Evolutionary conservation across 108 stramenopile species (phyloP).

Genomic region (Pseudonitzschia multistriata): DNA sequence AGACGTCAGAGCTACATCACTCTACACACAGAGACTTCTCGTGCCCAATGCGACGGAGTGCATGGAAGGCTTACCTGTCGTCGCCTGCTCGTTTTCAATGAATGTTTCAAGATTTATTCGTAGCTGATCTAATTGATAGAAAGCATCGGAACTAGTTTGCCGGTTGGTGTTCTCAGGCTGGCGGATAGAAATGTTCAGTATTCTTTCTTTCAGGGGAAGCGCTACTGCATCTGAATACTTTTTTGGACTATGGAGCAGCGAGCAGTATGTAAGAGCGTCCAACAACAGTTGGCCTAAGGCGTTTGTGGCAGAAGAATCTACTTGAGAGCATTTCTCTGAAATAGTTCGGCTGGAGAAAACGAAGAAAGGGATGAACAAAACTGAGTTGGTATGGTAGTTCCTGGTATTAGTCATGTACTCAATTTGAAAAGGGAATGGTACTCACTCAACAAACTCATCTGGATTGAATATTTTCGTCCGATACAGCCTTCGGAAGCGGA

Average conservation of each 20-base stretch:
- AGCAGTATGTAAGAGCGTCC: slow-evolving; percentile 29
- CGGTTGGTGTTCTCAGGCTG: slow-evolving; percentile 11
- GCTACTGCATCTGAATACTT: slow-evolving; percentile 35
- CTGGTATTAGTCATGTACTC: background rate
- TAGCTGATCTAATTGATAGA: slow-evolving; percentile 22
- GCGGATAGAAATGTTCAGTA: slow-evolving; percentile 30
- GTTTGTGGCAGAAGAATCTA: slow-evolving; percentile 53
- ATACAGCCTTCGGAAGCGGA: slow-evolving; percentile 50
- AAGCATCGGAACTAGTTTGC: slow-evolving; percentile 3
- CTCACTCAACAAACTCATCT: slow-evolving; percentile 42
- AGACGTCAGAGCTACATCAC: background rate
- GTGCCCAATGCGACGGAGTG: background rate
- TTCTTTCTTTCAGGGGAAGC: slow-evolving; percentile 45
- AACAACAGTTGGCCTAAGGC: slow-evolving; percentile 36
- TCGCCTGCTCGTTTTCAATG: slow-evolving; percentile 23
- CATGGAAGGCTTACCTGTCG: background rate
- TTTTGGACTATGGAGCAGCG: slow-evolving; percentile 29
- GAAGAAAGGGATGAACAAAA: background rate
- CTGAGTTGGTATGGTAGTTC: background rate
- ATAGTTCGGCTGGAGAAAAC: slow-evolving; percentile 10
- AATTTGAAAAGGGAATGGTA: background rate
- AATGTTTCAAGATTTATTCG: slow-evolving; percentile 30
- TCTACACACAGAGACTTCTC: no score
- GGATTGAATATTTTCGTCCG: slow-evolving; percentile 52
- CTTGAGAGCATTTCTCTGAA: slow-evolving; percentile 50